Evolutionary conservation across 208 protist species (phyloP).

Genomic region (Entamoeba moshkovskii): DNA sequence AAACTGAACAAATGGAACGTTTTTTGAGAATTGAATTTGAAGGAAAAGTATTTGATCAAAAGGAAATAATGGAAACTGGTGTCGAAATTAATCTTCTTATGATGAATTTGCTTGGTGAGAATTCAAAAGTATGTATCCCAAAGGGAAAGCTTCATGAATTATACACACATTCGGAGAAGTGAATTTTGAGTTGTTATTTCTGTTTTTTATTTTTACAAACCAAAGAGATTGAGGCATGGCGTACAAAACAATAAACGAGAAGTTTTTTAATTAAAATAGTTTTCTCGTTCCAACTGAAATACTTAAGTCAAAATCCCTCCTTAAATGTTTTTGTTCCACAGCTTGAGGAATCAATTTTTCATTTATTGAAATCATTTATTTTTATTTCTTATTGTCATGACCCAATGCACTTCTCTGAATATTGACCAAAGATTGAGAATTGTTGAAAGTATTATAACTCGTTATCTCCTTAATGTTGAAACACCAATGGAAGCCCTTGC

Average conservation of each 20-base stretch:
- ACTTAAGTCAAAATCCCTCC: no score
- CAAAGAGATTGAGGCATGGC: neutral
- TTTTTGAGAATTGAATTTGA: neutral
- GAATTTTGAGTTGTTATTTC: neutral
- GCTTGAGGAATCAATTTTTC: no score
- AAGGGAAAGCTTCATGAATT: neutral
- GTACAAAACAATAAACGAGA: neutral
- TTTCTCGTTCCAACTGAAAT: no score
- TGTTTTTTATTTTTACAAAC: neutral
- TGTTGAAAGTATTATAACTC: no score
- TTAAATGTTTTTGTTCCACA: no score
- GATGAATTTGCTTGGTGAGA: neutral
- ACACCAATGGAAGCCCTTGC: no score
- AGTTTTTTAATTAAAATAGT: neutral
- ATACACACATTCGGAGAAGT: no score
- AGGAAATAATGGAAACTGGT: neutral
- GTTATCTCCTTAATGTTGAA: no score
- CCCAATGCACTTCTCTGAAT: no score
- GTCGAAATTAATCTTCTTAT: neutral
- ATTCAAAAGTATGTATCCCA: neutral
- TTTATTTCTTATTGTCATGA: no score
- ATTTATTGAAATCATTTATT: no score
- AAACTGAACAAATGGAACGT: neutral
- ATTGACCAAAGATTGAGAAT: no score
- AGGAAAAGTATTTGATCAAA: neutral